Conservation (phyloP, 495 filamentous ascomycete genomes). For the Hyaloscypha hepaticicola region DNA sequence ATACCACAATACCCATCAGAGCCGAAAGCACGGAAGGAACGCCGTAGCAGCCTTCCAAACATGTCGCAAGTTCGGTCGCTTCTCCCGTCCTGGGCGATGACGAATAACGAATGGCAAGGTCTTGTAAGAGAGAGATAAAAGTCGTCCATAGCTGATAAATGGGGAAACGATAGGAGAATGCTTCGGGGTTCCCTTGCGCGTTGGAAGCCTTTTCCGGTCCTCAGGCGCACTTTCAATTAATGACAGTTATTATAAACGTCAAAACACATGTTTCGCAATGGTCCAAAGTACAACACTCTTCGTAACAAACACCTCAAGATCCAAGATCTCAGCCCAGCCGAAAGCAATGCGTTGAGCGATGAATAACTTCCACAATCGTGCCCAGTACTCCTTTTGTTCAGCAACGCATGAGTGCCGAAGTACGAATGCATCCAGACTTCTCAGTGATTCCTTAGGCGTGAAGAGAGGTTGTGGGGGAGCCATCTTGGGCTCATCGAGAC, state of each 20-base stretch:
- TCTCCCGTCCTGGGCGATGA: too few species aligned
- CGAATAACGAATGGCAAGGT: too few species aligned
- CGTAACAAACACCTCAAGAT: slow-evolving; percentile 17
- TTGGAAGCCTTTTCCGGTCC: too few species aligned
- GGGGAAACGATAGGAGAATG: too few species aligned
- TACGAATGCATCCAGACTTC: slow-evolving; percentile 13
- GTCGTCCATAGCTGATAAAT: too few species aligned
- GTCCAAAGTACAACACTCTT: slow-evolving; percentile 23
- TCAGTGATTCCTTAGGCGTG: background rate
- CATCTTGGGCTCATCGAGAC: background rate
- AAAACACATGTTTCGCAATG: background rate
- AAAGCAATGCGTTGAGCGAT: slow-evolving; percentile 31
- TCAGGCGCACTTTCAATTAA: too few species aligned
- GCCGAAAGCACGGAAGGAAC: too few species aligned
- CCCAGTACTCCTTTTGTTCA: slow-evolving; percentile 22
- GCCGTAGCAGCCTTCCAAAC: too few species aligned
- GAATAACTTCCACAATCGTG: slow-evolving; percentile 23
- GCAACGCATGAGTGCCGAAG: background rate
- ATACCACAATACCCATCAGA: too few species aligned
- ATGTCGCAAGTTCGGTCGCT: too few species aligned
- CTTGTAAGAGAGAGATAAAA: too few species aligned
- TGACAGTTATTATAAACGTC: background rate
- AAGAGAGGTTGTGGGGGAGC: background rate
- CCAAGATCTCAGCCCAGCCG: slow-evolving; percentile 27
- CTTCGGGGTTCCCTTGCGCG: too few species aligned